Evolutionary conservation across 176 grass and related monocot genomes (phyloP), one percentile per base, ranked within the genome.

Genomic region (Juncus effusus): DNA sequence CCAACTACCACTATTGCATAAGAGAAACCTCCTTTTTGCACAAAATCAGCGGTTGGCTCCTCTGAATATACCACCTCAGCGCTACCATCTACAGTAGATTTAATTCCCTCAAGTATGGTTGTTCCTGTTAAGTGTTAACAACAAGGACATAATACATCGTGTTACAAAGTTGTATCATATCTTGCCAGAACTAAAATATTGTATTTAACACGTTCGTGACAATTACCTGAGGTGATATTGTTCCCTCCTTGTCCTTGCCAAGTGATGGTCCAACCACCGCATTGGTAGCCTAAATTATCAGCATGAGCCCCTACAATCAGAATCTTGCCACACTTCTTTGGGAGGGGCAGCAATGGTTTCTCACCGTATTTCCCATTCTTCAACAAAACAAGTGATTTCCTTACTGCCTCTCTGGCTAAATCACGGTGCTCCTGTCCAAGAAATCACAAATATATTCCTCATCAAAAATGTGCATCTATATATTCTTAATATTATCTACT

Each of bases 261-360:
- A 47, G 64, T 65, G 7, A 86, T 86, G 56, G 90, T 95, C 90
- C 86, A 95, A 11, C 90, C 90, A 42, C 90, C 83, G 13, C 90
- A 90, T 56, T 95, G 90, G 54, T 74, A 79, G 38, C 90, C 86
- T 51, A 86, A 78, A 52, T 95, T 66, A 41, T 90, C 62, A 10
- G 86, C 86, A 69, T 95, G 75, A 65, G 41, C 81, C 10, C 86
- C 86, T 2, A 80, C 80, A 13, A 84, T 77, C 2, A 95, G 80
- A 50, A 95, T 79, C 70, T 63, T 77, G 4, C 56, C 5, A 0
- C 76, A 47, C 1, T 77, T 83, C 59, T 80, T 90, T 10, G 87
- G 76, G 9, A 90, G 76, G 6, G 87, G 82, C 28, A 85, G 59
- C 10, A 74, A 8, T 19, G 79, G 87, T 0, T 47, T 64, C 3